These are phyloP conservation scores for Schwanniomyces vanrijiae DNA, from an alignment of 805 yeast species.

Conservation along the genomic window DNA sequence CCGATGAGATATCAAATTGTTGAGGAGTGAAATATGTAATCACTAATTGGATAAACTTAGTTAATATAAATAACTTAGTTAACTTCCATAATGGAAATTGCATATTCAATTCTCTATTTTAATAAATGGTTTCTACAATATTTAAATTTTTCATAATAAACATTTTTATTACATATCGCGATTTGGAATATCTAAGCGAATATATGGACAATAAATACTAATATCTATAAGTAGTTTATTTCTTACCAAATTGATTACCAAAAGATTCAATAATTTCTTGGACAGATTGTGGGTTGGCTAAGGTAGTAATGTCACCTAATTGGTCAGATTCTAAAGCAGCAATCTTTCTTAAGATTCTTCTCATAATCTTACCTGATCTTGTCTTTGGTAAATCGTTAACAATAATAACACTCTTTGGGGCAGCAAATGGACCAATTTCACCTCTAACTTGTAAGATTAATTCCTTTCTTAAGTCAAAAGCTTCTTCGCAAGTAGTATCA, in stretches of 20 bases:
- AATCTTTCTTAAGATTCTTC: conserved; percentile 79
- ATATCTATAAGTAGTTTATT: conserved; percentile 18
- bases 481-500: conserved; percentile 42
- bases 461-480: conserved; percentile 57
- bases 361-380: conserved; percentile 84
- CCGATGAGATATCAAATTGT: conserved; percentile 52
- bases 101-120: not conserved
- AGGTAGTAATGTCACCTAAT: conserved; percentile 76
- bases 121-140: not conserved
- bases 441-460: conserved; percentile 69
- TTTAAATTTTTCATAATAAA: not conserved
- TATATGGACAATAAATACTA: not conserved
- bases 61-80: conserved; percentile 19
- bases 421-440: conserved; percentile 85
- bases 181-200: not conserved
- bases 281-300: conserved; percentile 75
- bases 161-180: not conserved
- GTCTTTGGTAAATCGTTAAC: conserved; percentile 83
- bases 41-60: conserved; percentile 38
- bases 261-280: conserved; percentile 57
- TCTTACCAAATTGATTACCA: conserved; percentile 40
- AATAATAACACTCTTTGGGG: conserved; percentile 71
- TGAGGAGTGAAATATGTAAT: conserved; percentile 41
- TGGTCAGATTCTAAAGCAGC: conserved; percentile 76
- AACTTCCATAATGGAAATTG: conserved; percentile 11